Evolutionary conservation across 768 basidiomycete genomes (phyloP), one percentile per base, ranked within the genome.

Genomic region (Mycena vulgaris): DNA sequence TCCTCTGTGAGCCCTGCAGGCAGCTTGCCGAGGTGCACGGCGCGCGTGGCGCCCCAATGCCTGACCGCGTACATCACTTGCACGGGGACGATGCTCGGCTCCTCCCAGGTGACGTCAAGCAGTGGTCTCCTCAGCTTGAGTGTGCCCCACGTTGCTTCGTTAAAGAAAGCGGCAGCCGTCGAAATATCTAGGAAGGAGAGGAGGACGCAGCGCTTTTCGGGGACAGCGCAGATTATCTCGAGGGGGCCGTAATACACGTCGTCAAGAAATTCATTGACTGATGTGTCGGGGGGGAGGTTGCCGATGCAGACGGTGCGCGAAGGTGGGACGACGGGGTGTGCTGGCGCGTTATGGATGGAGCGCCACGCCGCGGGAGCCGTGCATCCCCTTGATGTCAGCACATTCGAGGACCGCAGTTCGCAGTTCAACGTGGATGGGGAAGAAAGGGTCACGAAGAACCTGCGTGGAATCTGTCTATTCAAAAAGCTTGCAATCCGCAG

Each of bases 81-180:
- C 28, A 90, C 89, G 0, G 96, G 95, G 3, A 99, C 95, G 19
- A 93, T 90, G 2, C 91, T 92, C 1, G 97, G 93, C 79, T 99
- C 98, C 28, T 97, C 98, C 97, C 97, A 99, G 25, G 97, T 97
- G 72, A 99, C 97, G 84, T 97, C 96, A 76, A 99, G 91, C n/a
- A n/a, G n/a, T n/a, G n/a, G n/a, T n/a, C 80, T 98, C 98, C 79
- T 98, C 17, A 99, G 86, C 23, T 93, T 83, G 70, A 99, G 83
- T 80, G 98, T 98, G 85, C 98, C 96, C 79, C 98, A 92, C 37
- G 93, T 92, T 1, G 97, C 97, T 76, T 99, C 98, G 42, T 97
- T 96, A 76, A 97, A 95, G 89, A 99, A 99, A 0, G 96, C 96
- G 0, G 95, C 95, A 10, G 98, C 96, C 7, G 95, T 98, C 33